A percentile compares a stretch with the other conserved stretches of the same genome.
These are phyloP conservation scores for Hypoxylon lienhwacheense DNA, from an alignment of 495 filamentous ascomycete species.

Conservation along the genomic window DNA sequence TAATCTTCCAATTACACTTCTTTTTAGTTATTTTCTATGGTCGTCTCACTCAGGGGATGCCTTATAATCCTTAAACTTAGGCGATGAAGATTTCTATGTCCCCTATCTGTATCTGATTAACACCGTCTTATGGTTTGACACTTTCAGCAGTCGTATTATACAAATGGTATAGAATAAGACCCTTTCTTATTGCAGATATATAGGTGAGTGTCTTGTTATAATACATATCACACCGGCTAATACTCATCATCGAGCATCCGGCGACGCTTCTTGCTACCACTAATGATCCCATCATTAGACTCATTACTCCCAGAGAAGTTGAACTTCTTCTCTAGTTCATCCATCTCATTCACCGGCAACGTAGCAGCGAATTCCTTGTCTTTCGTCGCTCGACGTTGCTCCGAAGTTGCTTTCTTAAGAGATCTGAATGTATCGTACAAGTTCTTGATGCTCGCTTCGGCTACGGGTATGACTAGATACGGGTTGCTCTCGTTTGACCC, in stretches of 20 bases:
- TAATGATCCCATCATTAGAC: not conserved
- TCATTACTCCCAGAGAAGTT: not conserved
- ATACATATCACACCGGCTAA: too few species aligned
- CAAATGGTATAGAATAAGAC: too few species aligned
- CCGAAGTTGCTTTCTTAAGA: conserved; percentile 15
- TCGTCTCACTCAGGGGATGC: too few species aligned
- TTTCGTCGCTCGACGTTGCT: conserved; percentile 17
- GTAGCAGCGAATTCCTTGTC: conserved; percentile 22
- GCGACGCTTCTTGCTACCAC: conserved; percentile 14
- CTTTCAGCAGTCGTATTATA: too few species aligned
- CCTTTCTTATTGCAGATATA: too few species aligned
- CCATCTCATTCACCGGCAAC: conserved; percentile 16
- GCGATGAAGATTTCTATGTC: too few species aligned
- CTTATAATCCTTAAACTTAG: too few species aligned
- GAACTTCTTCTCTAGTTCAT: conserved; percentile 14
- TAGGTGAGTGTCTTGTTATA: too few species aligned
- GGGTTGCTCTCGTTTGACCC: not conserved
- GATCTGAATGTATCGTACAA: conserved; percentile 20
- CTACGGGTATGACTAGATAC: conserved; percentile 12
- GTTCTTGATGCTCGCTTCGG: conserved; percentile 24
- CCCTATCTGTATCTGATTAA: too few species aligned
- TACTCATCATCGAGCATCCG: conserved; percentile 24
- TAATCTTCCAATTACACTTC: too few species aligned
- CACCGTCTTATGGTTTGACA: too few species aligned
- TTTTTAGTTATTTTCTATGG: too few species aligned